Conservation (phyloP, 257 asterid genomes). For the Perilla frutescens region DNA sequence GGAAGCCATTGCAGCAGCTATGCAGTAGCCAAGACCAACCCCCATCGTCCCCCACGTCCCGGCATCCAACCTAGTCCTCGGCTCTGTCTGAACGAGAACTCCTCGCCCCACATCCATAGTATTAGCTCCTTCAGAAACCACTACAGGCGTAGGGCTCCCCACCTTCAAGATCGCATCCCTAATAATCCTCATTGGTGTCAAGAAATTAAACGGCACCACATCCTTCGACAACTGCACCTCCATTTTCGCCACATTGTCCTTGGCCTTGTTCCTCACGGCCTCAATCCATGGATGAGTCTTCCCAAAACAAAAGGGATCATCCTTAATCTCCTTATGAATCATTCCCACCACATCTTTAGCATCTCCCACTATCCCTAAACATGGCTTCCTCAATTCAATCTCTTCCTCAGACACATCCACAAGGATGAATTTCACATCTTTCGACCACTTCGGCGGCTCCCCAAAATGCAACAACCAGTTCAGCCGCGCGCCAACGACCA, state of each 20-base stretch:
- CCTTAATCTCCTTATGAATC: constrained; percentile 75
- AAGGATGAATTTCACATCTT: constrained; percentile 81
- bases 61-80: constrained; percentile 92
- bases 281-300: constrained; percentile 86
- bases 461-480: constrained; percentile 95
- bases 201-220: constrained; percentile 84
- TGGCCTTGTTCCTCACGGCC: constrained; percentile 60
- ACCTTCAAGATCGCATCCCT: constrained; percentile 73
- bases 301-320: constrained; percentile 82
- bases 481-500: constrained; percentile 87
- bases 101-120: constrained; percentile 92
- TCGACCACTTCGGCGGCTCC: constrained; percentile 89
- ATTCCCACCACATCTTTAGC: constrained; percentile 73
- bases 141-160: constrained; percentile 78
- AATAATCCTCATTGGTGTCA: constrained; percentile 91
- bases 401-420: constrained; percentile 74
- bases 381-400: constrained; percentile 74
- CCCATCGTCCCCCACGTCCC: constrained; percentile 99
- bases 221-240: constrained; percentile 76
- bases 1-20: constrained; percentile 92
- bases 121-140: constrained; percentile 93
- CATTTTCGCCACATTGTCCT: constrained; percentile 85
- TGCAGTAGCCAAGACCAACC: constrained; percentile 95
- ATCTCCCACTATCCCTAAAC: constrained; percentile 79
- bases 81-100: constrained; percentile 85